Conservation (phyloP, 2,329 filamentous ascomycete species). For the Xylariaceae sp. region DNA sequence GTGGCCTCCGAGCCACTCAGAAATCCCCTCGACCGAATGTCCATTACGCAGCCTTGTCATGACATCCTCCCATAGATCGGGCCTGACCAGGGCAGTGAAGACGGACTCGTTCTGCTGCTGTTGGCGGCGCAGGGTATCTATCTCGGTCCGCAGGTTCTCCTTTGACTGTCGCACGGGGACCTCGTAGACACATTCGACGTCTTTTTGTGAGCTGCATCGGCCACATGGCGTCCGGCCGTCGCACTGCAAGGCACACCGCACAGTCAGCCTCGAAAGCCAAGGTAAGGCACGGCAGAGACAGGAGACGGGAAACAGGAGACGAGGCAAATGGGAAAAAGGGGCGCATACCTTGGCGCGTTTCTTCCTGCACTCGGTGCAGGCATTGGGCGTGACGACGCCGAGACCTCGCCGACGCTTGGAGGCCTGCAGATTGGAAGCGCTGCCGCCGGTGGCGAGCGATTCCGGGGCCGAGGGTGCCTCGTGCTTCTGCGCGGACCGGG, state of each 20-base stretch:
- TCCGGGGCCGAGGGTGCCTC: slow-evolving; percentile 16
- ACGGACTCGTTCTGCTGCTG: slow-evolving; percentile 49
- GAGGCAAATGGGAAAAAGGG: slow-evolving; percentile 1
- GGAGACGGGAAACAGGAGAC: neutral
- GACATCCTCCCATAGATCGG: slow-evolving; percentile 47
- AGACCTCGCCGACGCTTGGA: slow-evolving; percentile 48
- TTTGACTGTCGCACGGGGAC: slow-evolving; percentile 57
- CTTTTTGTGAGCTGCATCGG: slow-evolving; percentile 47
- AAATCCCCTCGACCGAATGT: slow-evolving; percentile 47
- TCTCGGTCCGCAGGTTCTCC: slow-evolving; percentile 51
- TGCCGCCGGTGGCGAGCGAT: no score
- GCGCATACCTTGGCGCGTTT: slow-evolving; percentile 50
- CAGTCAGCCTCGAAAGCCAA: neutral
- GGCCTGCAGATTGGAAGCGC: slow-evolving; percentile 18
- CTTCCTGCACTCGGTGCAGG: slow-evolving; percentile 54
- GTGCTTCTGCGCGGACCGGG: slow-evolving; percentile 17
- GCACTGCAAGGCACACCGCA: slow-evolving; percentile 30
- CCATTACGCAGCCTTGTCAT: slow-evolving; percentile 45
- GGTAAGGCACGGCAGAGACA: neutral
- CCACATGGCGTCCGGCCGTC: slow-evolving; percentile 50
- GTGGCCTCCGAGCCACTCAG: slow-evolving; percentile 41
- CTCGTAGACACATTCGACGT: slow-evolving; percentile 53
- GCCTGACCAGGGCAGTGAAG: slow-evolving; percentile 43
- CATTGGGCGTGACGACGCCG: slow-evolving; percentile 52
- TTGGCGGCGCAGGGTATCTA: slow-evolving; percentile 47